Conservation (phyloP, 2,329 filamentous ascomycete species). For the Metarhizium album region DNA sequence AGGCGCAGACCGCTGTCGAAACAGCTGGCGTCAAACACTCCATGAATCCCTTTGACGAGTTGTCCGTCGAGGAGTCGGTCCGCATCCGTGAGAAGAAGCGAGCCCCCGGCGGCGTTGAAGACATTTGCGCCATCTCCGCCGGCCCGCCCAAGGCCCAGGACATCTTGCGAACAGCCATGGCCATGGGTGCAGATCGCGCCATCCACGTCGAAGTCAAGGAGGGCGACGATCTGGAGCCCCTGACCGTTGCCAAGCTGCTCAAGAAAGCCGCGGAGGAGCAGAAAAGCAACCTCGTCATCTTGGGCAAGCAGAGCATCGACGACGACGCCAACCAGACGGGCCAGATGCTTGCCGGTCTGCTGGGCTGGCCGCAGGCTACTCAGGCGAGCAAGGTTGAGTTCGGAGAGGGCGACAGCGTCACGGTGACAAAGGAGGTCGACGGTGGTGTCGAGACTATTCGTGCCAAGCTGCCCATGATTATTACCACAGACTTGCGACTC, state of each 20-base stretch:
- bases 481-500: conserved; percentile 87
- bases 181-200: conserved; percentile 90
- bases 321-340: conserved; percentile 93
- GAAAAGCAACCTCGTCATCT: conserved; percentile 80
- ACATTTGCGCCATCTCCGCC: conserved; percentile 83
- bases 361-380: conserved; percentile 91
- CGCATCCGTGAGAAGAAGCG: conserved; percentile 81
- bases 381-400: conserved; percentile 81
- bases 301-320: conserved; percentile 98
- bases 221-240: conserved; percentile 69
- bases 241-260: conserved; percentile 87
- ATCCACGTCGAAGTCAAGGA: conserved; percentile 79
- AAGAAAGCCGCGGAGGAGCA: conserved; percentile 70
- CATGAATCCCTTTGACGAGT: conserved; percentile 98
- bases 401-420: conserved; percentile 55
- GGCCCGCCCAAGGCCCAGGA: conserved; percentile 83
- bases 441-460: conserved; percentile 85
- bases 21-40: conserved; percentile 90
- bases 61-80: conserved; percentile 92
- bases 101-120: conserved; percentile 64
- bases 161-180: conserved; percentile 90
- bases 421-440: conserved; percentile 86
- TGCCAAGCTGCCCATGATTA: conserved; percentile 79
- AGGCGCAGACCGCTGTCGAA: conserved; percentile 75
- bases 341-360: conserved; percentile 88